Base-by-base conservation (phyloP, 768 basidiomycete genomes). In the Lactarius sp. region DNA sequence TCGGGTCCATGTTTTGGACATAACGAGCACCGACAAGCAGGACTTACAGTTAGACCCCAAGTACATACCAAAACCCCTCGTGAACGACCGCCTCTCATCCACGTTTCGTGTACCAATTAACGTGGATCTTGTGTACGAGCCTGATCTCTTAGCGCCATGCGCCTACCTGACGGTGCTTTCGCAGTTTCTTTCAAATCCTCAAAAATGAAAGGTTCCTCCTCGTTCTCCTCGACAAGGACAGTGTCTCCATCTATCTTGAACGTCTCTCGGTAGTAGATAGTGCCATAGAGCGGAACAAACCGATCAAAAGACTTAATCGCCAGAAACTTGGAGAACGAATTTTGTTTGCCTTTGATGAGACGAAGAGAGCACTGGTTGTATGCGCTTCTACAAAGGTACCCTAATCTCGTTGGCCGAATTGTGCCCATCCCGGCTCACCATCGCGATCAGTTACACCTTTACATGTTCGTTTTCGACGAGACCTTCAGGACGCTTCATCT, bases 301-400 rank as follows among this genome's bases (percentile, higher is more conserved):
- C 34, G 7, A 58, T 49, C 31, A 60, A 68, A 56, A 37, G 20
- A 0, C 69, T 85, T n/a, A 72, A 77, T 55, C 75, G 74, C 8
- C 75, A 79, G 58, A 83, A 78, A 66, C 73, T 83, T 8, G 84
- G 81, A 0, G 70, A 75, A 2, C 72, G 78, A 6, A 74, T 77
- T 46, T 13, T 80, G 9, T 56, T 85, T 6, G 75, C 84, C 0
- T 84, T 78, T 60, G 83, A 86, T 49, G 84, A 86, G 66, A 68
- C 73, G 10, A 81, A 78, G 65, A 77, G 79, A 1, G 77, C 79
- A 71, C 67, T 86, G n/a, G 77, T 77, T 0, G 62, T 85, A 0
- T 79, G 81, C 60, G 74, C 77, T 5, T 70, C 75, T 0, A 72
- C 73, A 4, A 83, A 78, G 73, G 83, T 78, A 16, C 22, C 22